Percentiles rank a stretch among this genome's conserved stretches.
These are phyloP conservation scores for Chiua virens DNA, from an alignment of 768 basidiomycete genomes.

Conservation along the genomic window DNA sequence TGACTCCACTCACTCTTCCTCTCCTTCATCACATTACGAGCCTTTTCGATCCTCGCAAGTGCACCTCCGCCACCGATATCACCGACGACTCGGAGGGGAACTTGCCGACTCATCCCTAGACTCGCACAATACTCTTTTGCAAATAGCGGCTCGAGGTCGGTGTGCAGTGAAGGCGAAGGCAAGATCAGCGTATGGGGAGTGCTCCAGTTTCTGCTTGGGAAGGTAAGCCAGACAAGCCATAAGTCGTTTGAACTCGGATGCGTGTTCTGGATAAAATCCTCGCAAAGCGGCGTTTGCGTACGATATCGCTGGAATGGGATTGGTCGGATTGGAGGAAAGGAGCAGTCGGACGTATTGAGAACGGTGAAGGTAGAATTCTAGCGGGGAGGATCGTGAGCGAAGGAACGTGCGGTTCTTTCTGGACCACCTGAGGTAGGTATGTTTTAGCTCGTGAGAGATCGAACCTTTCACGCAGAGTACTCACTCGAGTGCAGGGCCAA, in stretches of 20 bases:
- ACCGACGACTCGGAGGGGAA: conserved; percentile 84
- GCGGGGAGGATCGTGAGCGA: conserved; percentile 65
- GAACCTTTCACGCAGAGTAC: conserved; percentile 20
- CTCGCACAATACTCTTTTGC: conserved; percentile 87
- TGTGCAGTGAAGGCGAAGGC: conserved; percentile 69
- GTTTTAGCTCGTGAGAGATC: neutral
- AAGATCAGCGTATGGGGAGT: conserved; percentile 75
- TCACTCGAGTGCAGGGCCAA: conserved; percentile 77
- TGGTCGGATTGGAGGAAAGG: conserved; percentile 57
- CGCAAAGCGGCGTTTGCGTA: conserved; percentile 73
- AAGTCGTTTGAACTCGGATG: conserved; percentile 65
- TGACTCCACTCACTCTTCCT: conserved; percentile 92
- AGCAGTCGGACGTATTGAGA: conserved; percentile 86
- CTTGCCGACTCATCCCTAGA: conserved; percentile 85
- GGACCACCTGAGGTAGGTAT: conserved; percentile 73
- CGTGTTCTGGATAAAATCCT: conserved; percentile 62
- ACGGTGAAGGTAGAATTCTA: conserved; percentile 89
- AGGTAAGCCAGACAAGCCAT: conserved; percentile 70
- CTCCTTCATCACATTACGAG: conserved; percentile 89
- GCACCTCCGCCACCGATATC: conserved; percentile 94
- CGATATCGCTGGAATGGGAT: conserved; percentile 58
- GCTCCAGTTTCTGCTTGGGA: conserved; percentile 61
- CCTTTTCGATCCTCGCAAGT: conserved; percentile 90
- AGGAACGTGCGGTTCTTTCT: conserved; percentile 65
- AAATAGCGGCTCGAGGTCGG: conserved; percentile 80